Evolutionary conservation across 1,284 basidiomycete species (phyloP).

Genomic region (Austroboletus rostrupii): DNA sequence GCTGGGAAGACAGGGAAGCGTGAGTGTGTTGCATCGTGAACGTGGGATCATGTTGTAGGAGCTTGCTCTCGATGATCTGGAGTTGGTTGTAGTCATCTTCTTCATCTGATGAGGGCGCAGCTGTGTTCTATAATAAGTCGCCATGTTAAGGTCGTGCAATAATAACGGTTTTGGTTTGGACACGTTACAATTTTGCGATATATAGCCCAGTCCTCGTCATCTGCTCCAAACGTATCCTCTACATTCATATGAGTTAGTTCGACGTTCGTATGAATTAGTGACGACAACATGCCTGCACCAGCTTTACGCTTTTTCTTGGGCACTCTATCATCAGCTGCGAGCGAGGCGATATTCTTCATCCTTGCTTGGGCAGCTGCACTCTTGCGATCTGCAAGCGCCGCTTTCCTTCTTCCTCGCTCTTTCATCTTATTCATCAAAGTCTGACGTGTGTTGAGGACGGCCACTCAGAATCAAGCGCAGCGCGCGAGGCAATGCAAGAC

Average conservation of each 20-base stretch:
- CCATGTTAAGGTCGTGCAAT: conserved; percentile 1
- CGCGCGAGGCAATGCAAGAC: conserved; percentile 6
- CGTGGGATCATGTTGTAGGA: conserved; percentile 79
- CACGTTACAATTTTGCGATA: conserved; percentile 90
- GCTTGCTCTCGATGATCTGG: conserved; percentile 73
- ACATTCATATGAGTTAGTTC: conserved; percentile 1
- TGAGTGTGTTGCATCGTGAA: conserved; percentile 85
- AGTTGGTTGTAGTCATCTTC: conserved; percentile 85
- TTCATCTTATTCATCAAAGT: conserved; percentile 81
- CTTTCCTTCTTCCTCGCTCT: conserved; percentile 77
- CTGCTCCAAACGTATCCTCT: conserved; percentile 94
- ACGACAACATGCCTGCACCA: conserved; percentile 57
- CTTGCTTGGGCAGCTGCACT: conserved; percentile 92
- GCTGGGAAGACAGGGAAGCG: conserved; percentile 69
- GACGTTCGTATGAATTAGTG: background rate
- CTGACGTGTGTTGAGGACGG: conserved; percentile 35
- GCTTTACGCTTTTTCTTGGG: conserved; percentile 79
- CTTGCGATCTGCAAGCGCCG: conserved; percentile 87
- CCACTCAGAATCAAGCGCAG: background rate
- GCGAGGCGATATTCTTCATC: conserved; percentile 94
- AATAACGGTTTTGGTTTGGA: conserved; percentile 5
- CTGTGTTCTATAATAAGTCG: conserved; percentile 54
- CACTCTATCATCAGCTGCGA: conserved; percentile 82
- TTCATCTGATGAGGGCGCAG: conserved; percentile 90
- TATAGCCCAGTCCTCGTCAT: conserved; percentile 97